phyloP scores from a whole-genome alignment of 73 alveolate species.

The Paramecium pentaurelia region DNA sequence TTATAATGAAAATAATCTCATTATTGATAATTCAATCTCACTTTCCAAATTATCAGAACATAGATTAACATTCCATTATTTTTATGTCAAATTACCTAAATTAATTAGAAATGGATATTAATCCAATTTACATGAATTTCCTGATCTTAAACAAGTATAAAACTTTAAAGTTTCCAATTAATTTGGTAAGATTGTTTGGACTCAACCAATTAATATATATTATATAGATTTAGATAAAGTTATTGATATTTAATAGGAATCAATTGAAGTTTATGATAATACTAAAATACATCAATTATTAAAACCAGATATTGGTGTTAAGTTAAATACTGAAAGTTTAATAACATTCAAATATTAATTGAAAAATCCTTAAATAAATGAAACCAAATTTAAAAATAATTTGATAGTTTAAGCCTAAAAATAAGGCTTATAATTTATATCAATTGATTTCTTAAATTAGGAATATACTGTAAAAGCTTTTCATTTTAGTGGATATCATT shows the following conservation, averaged over 20 bases:
- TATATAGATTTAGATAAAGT: not conserved
- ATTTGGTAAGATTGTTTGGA: not conserved
- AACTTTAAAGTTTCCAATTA: not conserved
- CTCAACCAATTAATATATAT: not conserved
- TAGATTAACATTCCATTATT: not conserved
- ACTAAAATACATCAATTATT: not conserved
- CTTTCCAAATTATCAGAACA: not conserved
- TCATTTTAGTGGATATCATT: not conserved
- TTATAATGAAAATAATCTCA: not conserved
- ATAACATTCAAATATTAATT: not conserved
- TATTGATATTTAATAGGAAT: not conserved
- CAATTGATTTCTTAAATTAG: not conserved
- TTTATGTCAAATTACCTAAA: not conserved
- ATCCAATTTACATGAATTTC: not conserved
- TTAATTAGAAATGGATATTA: not conserved
- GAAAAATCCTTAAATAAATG: not conserved
- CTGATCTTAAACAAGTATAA: not conserved
- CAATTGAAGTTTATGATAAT: not conserved
- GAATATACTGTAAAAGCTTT: not conserved
- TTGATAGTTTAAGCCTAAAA: not conserved
- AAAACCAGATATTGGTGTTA: not conserved
- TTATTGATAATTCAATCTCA: not conserved
- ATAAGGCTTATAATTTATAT: not conserved
- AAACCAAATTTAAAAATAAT: not conserved
- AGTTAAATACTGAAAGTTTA: not conserved